Evolutionary conservation across 208 protist genomes (phyloP).

Genomic region (Crithidia brevicula): DNA sequence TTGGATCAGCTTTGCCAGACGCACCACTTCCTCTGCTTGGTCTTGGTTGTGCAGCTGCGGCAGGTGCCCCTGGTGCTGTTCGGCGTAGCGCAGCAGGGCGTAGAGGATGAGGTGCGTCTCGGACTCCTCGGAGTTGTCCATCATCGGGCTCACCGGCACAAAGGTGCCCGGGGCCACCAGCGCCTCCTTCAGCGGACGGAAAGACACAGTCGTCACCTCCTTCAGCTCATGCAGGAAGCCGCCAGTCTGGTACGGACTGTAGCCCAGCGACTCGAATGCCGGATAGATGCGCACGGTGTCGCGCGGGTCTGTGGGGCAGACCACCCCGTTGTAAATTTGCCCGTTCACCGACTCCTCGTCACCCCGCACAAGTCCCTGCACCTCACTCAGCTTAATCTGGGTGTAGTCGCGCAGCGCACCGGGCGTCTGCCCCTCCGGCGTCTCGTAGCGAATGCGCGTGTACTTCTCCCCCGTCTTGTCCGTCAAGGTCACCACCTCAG

Average conservation of each 20-base stretch:
- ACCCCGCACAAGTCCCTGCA: slow-evolving; percentile 62
- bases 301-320: slow-evolving; percentile 73
- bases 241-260: slow-evolving; percentile 75
- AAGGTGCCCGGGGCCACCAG: slow-evolving; percentile 66
- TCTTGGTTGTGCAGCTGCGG: slow-evolving; percentile 64
- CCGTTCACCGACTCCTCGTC: slow-evolving; percentile 77
- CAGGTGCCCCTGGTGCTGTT: slow-evolving; percentile 55
- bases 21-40: slow-evolving; percentile 72
- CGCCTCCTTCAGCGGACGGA: slow-evolving; percentile 64
- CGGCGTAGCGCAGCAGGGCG: slow-evolving; percentile 74
- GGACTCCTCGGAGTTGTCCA: slow-evolving; percentile 85
- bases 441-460: slow-evolving; percentile 81
- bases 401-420: slow-evolving; percentile 87
- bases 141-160: slow-evolving; percentile 82
- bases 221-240: slow-evolving; percentile 90
- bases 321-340: slow-evolving; percentile 70
- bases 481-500: slow-evolving; percentile 51
- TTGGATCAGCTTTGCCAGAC: slow-evolving; percentile 56
- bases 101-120: slow-evolving; percentile 65
- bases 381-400: slow-evolving; percentile 85
- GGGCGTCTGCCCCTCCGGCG: slow-evolving; percentile 83
- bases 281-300: slow-evolving; percentile 88
- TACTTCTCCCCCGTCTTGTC: slow-evolving; percentile 72
- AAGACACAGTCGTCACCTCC: slow-evolving; percentile 59
- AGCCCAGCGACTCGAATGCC: slow-evolving; percentile 73